Conservation (phyloP, 2,329 filamentous ascomycete species). For the Exophiala xenobiotica region DNA sequence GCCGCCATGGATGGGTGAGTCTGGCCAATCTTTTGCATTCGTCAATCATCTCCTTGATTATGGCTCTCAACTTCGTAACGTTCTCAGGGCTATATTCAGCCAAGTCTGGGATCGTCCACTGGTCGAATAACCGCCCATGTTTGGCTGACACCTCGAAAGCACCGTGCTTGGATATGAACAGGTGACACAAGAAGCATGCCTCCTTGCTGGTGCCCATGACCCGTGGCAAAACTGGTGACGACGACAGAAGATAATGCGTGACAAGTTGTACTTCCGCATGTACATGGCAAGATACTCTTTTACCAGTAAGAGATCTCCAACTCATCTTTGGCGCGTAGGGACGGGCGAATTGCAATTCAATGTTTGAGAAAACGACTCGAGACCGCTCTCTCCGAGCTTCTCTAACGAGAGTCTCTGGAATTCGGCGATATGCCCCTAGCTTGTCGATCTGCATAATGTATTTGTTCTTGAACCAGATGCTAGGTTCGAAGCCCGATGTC, state of each 20-base stretch:
- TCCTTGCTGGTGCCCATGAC: slow-evolving; percentile 29
- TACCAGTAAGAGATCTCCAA: slow-evolving; percentile 8
- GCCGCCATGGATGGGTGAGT: background rate
- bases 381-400: slow-evolving; percentile 5
- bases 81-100: slow-evolving; percentile 11
- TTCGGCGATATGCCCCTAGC: slow-evolving; percentile 23
- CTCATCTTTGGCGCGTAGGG: slow-evolving; percentile 12
- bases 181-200: slow-evolving; percentile 31
- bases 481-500: slow-evolving; percentile 5
- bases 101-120: slow-evolving; percentile 31
- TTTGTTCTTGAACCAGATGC: slow-evolving; percentile 18
- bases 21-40: background rate
- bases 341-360: slow-evolving; percentile 11
- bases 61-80: slow-evolving; percentile 1
- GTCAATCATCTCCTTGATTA: slow-evolving; percentile 10
- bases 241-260: slow-evolving; percentile 22
- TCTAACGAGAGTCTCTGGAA: slow-evolving; percentile 12
- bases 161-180: slow-evolving; percentile 26
- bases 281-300: slow-evolving; percentile 20
- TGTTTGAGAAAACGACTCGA: slow-evolving; percentile 7
- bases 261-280: slow-evolving; percentile 31
- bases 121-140: slow-evolving; percentile 29
- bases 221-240: slow-evolving; percentile 9
- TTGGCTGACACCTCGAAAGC: slow-evolving; percentile 19
- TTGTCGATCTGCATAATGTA: slow-evolving; percentile 25